A percentile compares a stretch with the other conserved stretches of the same genome.
These are phyloP conservation scores for Achaetomiella virescens DNA, from an alignment of 495 filamentous ascomycete genomes.

Conservation along the genomic window DNA sequence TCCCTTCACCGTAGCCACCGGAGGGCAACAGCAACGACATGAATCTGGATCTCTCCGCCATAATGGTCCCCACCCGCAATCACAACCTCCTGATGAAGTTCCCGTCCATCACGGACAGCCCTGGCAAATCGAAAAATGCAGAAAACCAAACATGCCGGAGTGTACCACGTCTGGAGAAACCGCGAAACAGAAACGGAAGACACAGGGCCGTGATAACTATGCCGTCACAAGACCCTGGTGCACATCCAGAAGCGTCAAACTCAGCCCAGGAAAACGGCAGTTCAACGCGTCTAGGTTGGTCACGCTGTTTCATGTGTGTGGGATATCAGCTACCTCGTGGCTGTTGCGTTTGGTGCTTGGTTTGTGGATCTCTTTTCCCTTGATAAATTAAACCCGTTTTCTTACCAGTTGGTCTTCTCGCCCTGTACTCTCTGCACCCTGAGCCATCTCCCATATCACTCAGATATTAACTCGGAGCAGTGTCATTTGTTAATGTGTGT, in stretches of 20 bases:
- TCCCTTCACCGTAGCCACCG: not conserved
- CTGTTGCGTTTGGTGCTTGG: constrained; percentile 58
- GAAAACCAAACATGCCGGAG: not conserved
- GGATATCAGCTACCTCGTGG: constrained; percentile 66
- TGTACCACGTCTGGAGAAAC: constrained; percentile 41
- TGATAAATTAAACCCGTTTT: not conserved
- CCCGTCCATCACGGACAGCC: not conserved
- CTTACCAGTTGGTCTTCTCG: not conserved
- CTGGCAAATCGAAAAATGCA: not conserved
- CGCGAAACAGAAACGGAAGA: constrained; percentile 67
- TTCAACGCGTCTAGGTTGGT: constrained; percentile 51
- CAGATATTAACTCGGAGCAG: too few relatives aligned
- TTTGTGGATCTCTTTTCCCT: not conserved
- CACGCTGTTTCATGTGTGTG: constrained; percentile 52
- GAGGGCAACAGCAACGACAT: not conserved
- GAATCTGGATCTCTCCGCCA: not conserved
- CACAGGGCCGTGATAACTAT: constrained; percentile 50
- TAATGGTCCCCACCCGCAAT: not conserved
- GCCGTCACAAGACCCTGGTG: not conserved
- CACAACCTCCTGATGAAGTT: not conserved
- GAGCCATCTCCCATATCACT: too few relatives aligned
- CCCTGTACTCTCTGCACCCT: not conserved
- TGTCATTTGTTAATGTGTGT: too few relatives aligned
- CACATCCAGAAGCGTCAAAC: too few relatives aligned
- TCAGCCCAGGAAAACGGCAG: constrained; percentile 27